phyloP scores from a whole-genome alignment of 108 stramenopile genomes.

The Cyclotella choctawhatcheeana region DNA sequence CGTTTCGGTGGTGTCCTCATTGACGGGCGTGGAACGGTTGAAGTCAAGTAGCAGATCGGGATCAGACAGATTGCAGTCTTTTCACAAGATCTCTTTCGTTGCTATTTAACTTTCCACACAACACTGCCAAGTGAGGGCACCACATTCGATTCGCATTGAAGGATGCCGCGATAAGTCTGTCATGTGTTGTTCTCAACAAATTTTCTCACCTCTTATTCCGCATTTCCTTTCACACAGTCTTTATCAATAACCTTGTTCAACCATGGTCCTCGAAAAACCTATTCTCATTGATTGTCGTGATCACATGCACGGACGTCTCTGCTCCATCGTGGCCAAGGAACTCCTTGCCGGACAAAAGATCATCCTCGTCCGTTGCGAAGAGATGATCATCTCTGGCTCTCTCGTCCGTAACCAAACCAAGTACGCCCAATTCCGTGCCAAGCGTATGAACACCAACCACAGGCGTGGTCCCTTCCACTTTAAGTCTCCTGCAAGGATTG shows the following conservation, averaged over 20 bases:
- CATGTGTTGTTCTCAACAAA: background rate
- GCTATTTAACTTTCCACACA: no score
- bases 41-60: background rate
- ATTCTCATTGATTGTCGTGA: slow-evolving; percentile 97
- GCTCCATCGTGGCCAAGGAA: slow-evolving; percentile 98
- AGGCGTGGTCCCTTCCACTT: slow-evolving; percentile 95
- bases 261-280: slow-evolving; percentile 57
- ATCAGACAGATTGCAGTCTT: background rate
- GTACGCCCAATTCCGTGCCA: slow-evolving; percentile 96
- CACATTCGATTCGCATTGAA: no score
- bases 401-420: slow-evolving; percentile 95
- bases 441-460: slow-evolving; percentile 99
- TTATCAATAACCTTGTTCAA: background rate
- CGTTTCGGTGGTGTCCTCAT: slow-evolving; percentile 4
- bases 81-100: no score
- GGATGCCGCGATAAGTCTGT: no score
- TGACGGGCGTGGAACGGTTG: background rate
- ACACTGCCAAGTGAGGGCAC: no score
- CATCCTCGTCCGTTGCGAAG: slow-evolving; percentile 97
- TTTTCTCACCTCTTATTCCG: background rate
- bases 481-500: slow-evolving; percentile 95
- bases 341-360: slow-evolving; percentile 97
- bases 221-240: no score
- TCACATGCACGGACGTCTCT: slow-evolving; percentile 98
- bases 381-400: slow-evolving; percentile 96